Percentiles rank a stretch among this genome's conserved stretches.
These are phyloP conservation scores for Phragmites australis DNA, from an alignment of 176 grass and related monocot species.

Conservation along the genomic window DNA sequence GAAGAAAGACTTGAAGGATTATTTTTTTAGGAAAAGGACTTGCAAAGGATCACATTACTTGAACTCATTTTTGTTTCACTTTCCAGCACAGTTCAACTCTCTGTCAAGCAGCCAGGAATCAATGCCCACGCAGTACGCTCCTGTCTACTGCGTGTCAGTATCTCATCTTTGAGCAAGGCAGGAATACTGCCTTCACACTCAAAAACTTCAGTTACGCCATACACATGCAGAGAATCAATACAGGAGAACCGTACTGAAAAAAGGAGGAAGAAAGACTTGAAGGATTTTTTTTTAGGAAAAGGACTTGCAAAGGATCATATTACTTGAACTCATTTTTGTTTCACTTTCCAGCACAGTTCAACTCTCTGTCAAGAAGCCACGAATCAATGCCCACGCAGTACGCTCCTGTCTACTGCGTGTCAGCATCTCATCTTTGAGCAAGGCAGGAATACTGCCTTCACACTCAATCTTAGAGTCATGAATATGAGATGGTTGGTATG, in stretches of 20 bases:
- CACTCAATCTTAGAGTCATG: too few species aligned
- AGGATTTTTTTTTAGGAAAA: background rate
- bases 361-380: background rate
- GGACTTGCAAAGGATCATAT: background rate
- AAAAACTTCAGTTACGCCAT: background rate
- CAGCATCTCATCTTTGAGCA: constrained; percentile 26
- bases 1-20: background rate
- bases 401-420: constrained; percentile 4
- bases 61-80: constrained; percentile 8
- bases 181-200: constrained; percentile 50
- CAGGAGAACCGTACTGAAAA: background rate
- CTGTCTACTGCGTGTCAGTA: constrained; percentile 14
- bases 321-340: background rate
- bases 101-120: constrained; percentile 16
- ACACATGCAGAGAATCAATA: background rate
- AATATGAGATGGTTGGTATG: too few species aligned
- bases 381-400: constrained; percentile 6
- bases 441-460: constrained; percentile 58
- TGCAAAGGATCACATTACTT: background rate
- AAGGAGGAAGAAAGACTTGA: background rate
- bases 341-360: constrained; percentile 41
- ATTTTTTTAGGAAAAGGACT: background rate
- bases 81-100: constrained; percentile 34
- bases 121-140: background rate
- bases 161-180: constrained; percentile 38